Evolutionary conservation across 345 rosid species (phyloP), one percentile per base, ranked within the genome.

Genomic region (Gossypium longicalyx): DNA sequence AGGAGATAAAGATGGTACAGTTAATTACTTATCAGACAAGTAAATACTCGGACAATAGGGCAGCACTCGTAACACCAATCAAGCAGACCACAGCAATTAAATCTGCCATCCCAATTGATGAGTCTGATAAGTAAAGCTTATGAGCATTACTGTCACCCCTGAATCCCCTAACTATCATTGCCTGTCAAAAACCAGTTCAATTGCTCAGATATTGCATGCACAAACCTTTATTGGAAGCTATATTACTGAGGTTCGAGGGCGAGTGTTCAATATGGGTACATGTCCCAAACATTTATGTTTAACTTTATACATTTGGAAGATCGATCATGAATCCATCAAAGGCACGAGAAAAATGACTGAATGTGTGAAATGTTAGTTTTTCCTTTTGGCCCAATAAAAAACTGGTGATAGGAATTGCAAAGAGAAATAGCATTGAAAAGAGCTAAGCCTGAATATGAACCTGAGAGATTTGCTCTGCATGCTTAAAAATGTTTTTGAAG

Each of bases 91-190:
- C 48, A 8, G 98, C 88, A 38, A 89, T 71, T 22, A 87, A 45
- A 83, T 94, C 87, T 38, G 97, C 89, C 8, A 85, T 44, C 59
- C 90, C 83, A 25, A 79, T 20, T 1, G 94, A 82, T 22, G 97
- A 79, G 4, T 84, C 79, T 0, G 92, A 84, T 49, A 81, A 87
- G 84, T 90, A 89, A 43, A 94, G 84, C 77, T 87, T 85, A 77
- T 94, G 93, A 77, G 82, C 77, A 73, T 78, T 82, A 79, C 97
- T 86, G 77, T 94, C 88, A 58, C 98, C 98, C 78, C 87, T 86
- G 79, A 92, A 94, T 38, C 98, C 98, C 77, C 98, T 86, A 16
- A 92, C 88, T 73, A 94, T 94, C 98, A 94, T 94, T n/a, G 98
- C 98, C 98, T 94, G 84, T 43, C 12, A 59, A 23, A 59, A 65